Percentiles rank a stretch among this genome's conserved stretches.
Conservation (phyloP, 495 filamentous ascomycete species). For the Penicillium paradoxum region DNA sequence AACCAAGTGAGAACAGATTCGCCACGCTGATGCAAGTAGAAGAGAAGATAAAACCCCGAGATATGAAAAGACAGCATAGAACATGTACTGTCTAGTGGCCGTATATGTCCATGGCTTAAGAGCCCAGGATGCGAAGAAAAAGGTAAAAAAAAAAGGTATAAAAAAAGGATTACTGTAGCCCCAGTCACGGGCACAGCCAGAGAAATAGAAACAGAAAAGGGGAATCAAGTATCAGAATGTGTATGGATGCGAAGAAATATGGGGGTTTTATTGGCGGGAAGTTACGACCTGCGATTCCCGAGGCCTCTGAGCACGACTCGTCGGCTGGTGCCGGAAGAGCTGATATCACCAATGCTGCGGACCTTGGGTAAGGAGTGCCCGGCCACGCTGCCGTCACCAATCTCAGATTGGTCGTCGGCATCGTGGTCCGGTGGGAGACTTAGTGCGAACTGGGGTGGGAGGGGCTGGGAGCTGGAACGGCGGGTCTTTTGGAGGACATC, state of each 20-base stretch:
- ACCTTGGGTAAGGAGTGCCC: conserved; percentile 27
- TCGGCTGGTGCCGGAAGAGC: conserved; percentile 32
- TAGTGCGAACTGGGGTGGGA: conserved; percentile 18
- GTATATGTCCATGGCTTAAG: neutral
- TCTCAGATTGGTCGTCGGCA: conserved; percentile 3
- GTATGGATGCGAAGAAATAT: neutral
- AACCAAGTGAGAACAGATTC: conserved; percentile 13
- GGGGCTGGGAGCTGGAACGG: conserved; percentile 31
- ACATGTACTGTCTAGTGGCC: neutral
- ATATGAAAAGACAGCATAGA: neutral
- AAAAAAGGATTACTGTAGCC: neutral
- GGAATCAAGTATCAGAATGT: neutral
- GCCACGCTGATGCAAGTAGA: conserved; percentile 32
- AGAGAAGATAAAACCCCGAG: conserved; percentile 5
- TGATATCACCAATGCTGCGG: conserved; percentile 40
- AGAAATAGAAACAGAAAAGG: neutral
- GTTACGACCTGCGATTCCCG: conserved; percentile 20
- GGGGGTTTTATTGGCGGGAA: neutral
- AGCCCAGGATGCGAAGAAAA: neutral
- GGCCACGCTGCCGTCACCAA: conserved; percentile 1
- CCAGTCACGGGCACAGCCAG: neutral
- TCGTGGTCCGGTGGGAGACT: conserved; percentile 3
- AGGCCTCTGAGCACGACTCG: conserved; percentile 37
- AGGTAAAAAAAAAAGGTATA: neutral
- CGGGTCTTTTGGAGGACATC: conserved; percentile 43